Conservation (phyloP, 108 stramenopile species). For the Cylindrotheca closterium region DNA sequence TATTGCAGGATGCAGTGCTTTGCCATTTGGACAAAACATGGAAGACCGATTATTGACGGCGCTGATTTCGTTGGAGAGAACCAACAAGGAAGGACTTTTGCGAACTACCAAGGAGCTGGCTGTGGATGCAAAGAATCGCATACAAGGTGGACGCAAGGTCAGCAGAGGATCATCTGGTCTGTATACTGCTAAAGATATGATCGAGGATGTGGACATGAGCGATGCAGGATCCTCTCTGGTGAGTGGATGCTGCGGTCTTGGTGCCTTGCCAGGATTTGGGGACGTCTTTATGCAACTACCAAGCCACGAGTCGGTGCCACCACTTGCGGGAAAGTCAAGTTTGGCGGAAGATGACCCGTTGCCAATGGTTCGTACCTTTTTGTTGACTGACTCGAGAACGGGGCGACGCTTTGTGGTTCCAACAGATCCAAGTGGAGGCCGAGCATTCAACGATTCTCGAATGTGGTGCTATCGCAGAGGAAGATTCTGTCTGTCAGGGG, state of each 20-base stretch:
- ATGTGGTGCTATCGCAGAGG: conserved; percentile 88
- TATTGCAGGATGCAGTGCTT: conserved; percentile 62
- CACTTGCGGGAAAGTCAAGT: conserved; percentile 31
- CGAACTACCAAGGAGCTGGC: conserved; percentile 65
- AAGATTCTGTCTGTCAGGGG: conserved; percentile 70
- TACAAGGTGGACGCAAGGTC: conserved; percentile 58
- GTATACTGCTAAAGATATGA: conserved; percentile 17
- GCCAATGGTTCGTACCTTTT: conserved; percentile 66
- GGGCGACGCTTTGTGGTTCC: conserved; percentile 86
- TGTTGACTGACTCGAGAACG: conserved; percentile 68
- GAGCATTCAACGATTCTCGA: conserved; percentile 77
- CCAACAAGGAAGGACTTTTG: conserved; percentile 53
- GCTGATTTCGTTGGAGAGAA: conserved; percentile 63
- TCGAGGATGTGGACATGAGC: conserved; percentile 45
- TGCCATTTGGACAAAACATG: conserved; percentile 81
- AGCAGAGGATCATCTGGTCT: conserved; percentile 6
- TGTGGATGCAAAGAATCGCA: conserved; percentile 70
- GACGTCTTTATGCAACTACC: conserved; percentile 44
- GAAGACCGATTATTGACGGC: conserved; percentile 79
- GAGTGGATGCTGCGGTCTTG: conserved; percentile 55
- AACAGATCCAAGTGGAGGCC: conserved; percentile 78
- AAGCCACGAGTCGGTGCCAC: conserved; percentile 37
- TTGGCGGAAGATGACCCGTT: conserved; percentile 35
- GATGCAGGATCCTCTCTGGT: conserved; percentile 50
- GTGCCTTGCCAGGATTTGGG: conserved; percentile 49